Evolutionary conservation across 1,139 yeast species (phyloP), one percentile per base, ranked within the genome.

Genomic region (Nakaseomyces uthaithaninus): DNA sequence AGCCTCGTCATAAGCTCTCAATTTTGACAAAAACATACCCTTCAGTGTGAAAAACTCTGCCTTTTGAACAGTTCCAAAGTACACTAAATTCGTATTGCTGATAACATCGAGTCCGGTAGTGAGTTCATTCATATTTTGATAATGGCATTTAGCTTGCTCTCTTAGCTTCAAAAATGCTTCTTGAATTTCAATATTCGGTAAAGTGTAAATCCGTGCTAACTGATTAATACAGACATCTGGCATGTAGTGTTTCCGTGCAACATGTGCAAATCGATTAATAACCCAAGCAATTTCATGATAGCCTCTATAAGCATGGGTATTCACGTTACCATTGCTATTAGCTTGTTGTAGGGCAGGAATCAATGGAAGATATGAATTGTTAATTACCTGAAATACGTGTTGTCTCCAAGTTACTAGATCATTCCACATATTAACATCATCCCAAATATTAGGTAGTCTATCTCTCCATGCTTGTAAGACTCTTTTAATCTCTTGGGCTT

Each of bases 251-350:
- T 87, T 86, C 50, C 98, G 74, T 1, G 98, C 97, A 38, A 91
- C 97, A 65, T 93, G 98, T 0, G 99, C 98, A 69, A 93, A 93
- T 45, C 98, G 68, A 62, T 93, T 93, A 54, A 93, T 91, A 10
- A 93, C 95, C 97, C 98, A 93, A 1, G 98, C 98, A 59, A 91
- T 87, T 63, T 93, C 99, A 60, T 93, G 99, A 65, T 85, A 93
- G 2, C 99, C 99, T 48, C 98, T 73, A 62, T 87, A 93, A 1
- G 95, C 97, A 57, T 86, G 87, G 1, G 96, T 86, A 51, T 84
- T 85, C 11, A 87, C 84, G 56, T 81, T 83, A 44, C 67, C 68
- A 41, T 77, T 80, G 48, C 76, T 75, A 48, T 76, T 79, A 3
- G 80, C 72, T 53, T 82, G 93, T 52, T 83, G 95, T 40, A 86